Evolutionary conservation across 2,329 filamentous ascomycete species (phyloP), one percentile per base, ranked within the genome.

Genomic region (Nectriaceae sp.): DNA sequence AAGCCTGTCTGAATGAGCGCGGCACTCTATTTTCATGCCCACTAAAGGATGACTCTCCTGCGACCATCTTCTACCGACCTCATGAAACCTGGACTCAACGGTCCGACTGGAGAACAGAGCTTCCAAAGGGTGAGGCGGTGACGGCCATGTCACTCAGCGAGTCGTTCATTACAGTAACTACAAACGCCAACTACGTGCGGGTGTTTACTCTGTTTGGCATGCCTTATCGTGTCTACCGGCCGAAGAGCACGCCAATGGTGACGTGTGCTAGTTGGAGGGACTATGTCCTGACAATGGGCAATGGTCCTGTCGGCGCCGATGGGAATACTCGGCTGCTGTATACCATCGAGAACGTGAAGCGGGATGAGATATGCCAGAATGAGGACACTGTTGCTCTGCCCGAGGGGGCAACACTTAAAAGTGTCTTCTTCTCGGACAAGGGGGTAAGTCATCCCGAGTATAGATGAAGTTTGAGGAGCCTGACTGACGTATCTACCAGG

Each of bases 51-150:
- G 82, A 85, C 49, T 60, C 68, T 10, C 85, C 89, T 2, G 89
- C 93, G 4, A 87, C 85, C 24, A 83, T 99, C n/a, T 97, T 96
- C 70, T 99, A 97, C 70, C 84, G 94, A 5, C 94, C 95, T 0
- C 94, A 99, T 65, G 93, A 99, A 72, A 95, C 90, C 1, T 99
- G 94, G 94, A 97, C 92, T 2, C 82, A 89, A 42, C 82, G 94
- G 43, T 83, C 84, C 18, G 94, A 99, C 70, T 97, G 93, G 91
- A 85, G 90, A 42, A 96, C 88, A 0, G 79, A 88, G 55, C 72
- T 99, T n/a, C 94, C 94, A 0, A 80, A 81, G 24, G 90, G 90
- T n/a, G 94, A 99, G 70, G 80, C 86, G 11, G 83, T 97, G 3
- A 85, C 85, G 57, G 89, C 93, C 50, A 90, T 99, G 74, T 93